phyloP scores from a whole-genome alignment of 2,329 filamentous ascomycete species.

The Exserohilum rostratum region DNA sequence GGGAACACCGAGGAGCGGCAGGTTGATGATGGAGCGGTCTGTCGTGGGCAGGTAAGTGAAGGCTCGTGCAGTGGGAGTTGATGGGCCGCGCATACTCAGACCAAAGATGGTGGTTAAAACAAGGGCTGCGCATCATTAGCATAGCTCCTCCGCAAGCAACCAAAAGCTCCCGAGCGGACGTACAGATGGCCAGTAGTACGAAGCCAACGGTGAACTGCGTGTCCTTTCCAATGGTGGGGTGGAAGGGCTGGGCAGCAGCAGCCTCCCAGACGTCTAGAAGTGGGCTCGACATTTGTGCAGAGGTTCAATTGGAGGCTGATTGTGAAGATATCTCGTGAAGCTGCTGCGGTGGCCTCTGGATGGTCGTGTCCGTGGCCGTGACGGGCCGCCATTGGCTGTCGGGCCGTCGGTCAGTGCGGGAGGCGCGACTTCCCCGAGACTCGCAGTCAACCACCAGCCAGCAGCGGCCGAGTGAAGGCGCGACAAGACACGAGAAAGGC shows the following conservation, averaged over 20 bases:
- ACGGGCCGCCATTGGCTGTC: too few relatives aligned
- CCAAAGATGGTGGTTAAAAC: slow-evolving; percentile 79
- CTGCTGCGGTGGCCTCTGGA: slow-evolving; percentile 21
- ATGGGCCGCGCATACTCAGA: slow-evolving; percentile 67
- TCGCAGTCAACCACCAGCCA: slow-evolving; percentile 12
- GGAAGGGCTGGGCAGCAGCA: slow-evolving; percentile 84
- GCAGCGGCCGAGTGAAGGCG: slow-evolving; percentile 13
- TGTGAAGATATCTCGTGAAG: slow-evolving; percentile 13
- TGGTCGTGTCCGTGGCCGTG: slow-evolving; percentile 41
- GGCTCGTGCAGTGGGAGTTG: neutral
- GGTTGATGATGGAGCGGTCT: slow-evolving; percentile 83
- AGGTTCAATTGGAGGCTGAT: slow-evolving; percentile 22
- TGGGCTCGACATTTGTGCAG: slow-evolving; percentile 56
- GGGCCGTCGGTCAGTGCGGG: slow-evolving; percentile 23
- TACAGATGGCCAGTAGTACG: slow-evolving; percentile 71
- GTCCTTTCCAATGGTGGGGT: slow-evolving; percentile 78
- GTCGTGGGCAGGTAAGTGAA: slow-evolving; percentile 62
- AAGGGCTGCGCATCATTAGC: slow-evolving; percentile 58
- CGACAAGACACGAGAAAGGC: slow-evolving; percentile 13
- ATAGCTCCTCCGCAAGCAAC: slow-evolving; percentile 19
- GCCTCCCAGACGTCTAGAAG: slow-evolving; percentile 88
- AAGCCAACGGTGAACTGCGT: slow-evolving; percentile 85
- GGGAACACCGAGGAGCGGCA: slow-evolving; percentile 80
- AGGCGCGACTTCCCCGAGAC: slow-evolving; percentile 27
- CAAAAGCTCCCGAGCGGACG: slow-evolving; percentile 21